Evolutionary conservation across 2,329 filamentous ascomycete genomes (phyloP).

Genomic region (Fusarium hostae): DNA sequence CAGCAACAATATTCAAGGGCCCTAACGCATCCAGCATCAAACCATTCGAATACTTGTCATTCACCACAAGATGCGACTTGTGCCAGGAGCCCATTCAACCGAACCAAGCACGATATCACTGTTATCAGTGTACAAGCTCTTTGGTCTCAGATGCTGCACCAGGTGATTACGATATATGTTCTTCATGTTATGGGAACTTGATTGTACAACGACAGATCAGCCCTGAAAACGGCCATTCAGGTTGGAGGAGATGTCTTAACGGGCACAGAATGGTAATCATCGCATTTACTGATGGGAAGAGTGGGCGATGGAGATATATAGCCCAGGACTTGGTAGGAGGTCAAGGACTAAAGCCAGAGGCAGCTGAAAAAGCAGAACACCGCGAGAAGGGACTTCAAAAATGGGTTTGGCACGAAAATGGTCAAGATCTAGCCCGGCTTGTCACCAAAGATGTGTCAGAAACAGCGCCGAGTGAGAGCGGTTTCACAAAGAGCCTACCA

Average conservation of each 20-base stretch:
- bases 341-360: constrained; percentile 70
- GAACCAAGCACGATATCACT: constrained; percentile 79
- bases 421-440: constrained; percentile 56
- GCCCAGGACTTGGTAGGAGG: constrained; percentile 83
- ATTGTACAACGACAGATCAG: constrained; percentile 73
- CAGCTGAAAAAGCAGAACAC: constrained; percentile 53
- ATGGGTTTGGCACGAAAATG: constrained; percentile 63
- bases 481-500: constrained; percentile 64
- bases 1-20: constrained; percentile 61
- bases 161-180: constrained; percentile 91
- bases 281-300: constrained; percentile 75
- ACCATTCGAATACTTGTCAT: constrained; percentile 74
- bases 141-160: constrained; percentile 58
- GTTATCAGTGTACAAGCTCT: constrained; percentile 73
- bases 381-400: constrained; percentile 53
- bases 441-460: constrained; percentile 63
- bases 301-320: constrained; percentile 74
- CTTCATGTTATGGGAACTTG: constrained; percentile 77
- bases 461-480: constrained; percentile 51
- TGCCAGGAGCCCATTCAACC: constrained; percentile 80
- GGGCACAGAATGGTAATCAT: constrained; percentile 88
- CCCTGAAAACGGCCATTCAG: constrained; percentile 78
- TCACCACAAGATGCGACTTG: constrained; percentile 81
- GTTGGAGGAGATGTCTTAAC: constrained; percentile 84
- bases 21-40: constrained; percentile 59